These are phyloP conservation scores for Aaosphaeria arxii DNA, from an alignment of 2,329 filamentous ascomycete genomes.

Conservation along the genomic window DNA sequence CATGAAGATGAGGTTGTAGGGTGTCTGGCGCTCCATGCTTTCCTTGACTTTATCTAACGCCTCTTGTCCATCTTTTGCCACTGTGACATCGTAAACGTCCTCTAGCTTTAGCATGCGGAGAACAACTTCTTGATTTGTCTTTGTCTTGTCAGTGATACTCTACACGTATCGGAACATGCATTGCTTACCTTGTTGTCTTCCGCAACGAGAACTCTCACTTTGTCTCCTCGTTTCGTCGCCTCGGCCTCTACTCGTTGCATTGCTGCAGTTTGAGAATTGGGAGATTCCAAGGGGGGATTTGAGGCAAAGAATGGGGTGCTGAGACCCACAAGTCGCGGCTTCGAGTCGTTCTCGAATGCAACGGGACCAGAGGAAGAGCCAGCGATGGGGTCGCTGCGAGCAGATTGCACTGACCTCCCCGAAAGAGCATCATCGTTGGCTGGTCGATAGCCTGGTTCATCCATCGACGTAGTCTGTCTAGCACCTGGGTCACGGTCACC, in stretches of 20 bases:
- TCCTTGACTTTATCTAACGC: conserved; percentile 82
- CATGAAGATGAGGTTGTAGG: conserved; percentile 92
- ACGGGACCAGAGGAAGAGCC: conserved; percentile 24
- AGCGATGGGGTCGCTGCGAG: conserved; percentile 19
- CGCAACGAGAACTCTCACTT: conserved; percentile 79
- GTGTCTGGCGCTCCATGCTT: conserved; percentile 69
- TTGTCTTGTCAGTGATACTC: conserved; percentile 11
- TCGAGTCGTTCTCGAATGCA: conserved; percentile 57
- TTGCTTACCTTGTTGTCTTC: conserved; percentile 58
- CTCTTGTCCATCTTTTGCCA: conserved; percentile 73
- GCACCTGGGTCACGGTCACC: conserved; percentile 10
- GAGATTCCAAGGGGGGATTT: conserved; percentile 46
- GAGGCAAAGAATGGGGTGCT: conserved; percentile 76
- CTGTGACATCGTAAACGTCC: conserved; percentile 80
- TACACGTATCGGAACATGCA: too few species aligned
- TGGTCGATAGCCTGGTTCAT: conserved; percentile 14
- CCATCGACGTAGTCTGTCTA: conserved; percentile 24
- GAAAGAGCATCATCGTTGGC: conserved; percentile 31
- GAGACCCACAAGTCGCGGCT: conserved; percentile 78
- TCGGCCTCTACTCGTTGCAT: conserved; percentile 65
- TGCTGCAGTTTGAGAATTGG: conserved; percentile 62
- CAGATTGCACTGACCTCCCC: conserved; percentile 29
- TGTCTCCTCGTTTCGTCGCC: conserved; percentile 53
- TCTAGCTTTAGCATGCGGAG: conserved; percentile 70
- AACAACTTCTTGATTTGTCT: conserved; percentile 47